These are phyloP conservation scores for Yarrowia divulgata DNA, from an alignment of 805 yeast species.

Conservation along the genomic window DNA sequence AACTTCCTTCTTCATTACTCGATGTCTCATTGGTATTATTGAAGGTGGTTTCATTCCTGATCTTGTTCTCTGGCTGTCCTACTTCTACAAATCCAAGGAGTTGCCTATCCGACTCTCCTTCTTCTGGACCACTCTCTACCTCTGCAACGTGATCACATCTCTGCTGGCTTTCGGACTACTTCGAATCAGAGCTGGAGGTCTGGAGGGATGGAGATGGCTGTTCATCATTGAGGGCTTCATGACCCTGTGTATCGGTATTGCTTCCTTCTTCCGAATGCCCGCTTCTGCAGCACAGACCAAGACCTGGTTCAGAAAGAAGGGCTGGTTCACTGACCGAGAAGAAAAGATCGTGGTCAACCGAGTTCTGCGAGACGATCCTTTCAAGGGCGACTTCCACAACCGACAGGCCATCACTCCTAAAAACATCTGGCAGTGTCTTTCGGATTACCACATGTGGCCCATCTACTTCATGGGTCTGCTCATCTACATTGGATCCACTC, in stretches of 20 bases:
- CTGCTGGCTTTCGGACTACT: conserved; percentile 63
- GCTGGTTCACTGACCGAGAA: conserved; percentile 63
- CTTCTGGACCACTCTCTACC: conserved; percentile 65
- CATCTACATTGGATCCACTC: conserved; percentile 52
- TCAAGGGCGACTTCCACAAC: conserved; percentile 69
- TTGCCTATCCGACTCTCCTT: conserved; percentile 63
- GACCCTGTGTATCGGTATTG: conserved; percentile 62
- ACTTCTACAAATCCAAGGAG: conserved; percentile 67
- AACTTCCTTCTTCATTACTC: conserved; percentile 56
- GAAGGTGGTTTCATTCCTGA: conserved; percentile 79
- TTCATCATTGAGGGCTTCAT: conserved; percentile 69
- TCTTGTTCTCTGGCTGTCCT: conserved; percentile 66
- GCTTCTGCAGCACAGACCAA: conserved; percentile 62
- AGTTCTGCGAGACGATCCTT: conserved; percentile 68
- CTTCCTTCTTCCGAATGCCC: conserved; percentile 60
- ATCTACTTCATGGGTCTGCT: conserved; percentile 58
- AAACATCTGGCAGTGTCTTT: conserved; percentile 53
- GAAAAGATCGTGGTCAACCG: conserved; percentile 65
- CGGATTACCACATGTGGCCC: conserved; percentile 65
- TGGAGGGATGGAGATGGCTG: conserved; percentile 69
- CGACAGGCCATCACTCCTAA: conserved; percentile 59
- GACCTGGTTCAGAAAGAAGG: conserved; percentile 57
- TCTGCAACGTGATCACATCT: conserved; percentile 57
- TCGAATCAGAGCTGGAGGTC: conserved; percentile 48
- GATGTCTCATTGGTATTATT: conserved; percentile 61